phyloP scores from a whole-genome alignment of 225 moss, liverwort and hornwort genomes.

The Pleurozium schreberi region DNA sequence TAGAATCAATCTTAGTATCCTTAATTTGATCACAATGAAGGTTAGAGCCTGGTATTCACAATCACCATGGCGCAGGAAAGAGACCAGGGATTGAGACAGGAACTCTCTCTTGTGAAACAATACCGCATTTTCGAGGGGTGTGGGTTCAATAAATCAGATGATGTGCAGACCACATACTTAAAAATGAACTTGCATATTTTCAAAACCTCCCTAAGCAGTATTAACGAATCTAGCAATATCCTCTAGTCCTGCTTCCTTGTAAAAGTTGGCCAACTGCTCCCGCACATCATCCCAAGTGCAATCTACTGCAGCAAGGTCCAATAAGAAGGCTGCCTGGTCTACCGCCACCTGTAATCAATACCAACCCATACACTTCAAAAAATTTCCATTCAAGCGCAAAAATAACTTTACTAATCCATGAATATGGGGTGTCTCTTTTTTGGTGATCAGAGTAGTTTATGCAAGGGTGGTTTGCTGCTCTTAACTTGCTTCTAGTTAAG shows the following conservation, averaged over 20 bases:
- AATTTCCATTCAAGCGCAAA: neutral
- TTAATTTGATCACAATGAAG: neutral
- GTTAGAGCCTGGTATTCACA: neutral
- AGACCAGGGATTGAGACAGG: neutral
- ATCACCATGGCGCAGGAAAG: neutral
- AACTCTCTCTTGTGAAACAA: neutral
- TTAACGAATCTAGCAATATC: slow-evolving; percentile 58
- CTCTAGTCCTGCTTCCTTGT: slow-evolving; percentile 65
- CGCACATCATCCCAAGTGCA: slow-evolving; percentile 79
- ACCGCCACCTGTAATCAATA: slow-evolving; percentile 41
- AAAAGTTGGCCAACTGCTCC: slow-evolving; percentile 65
- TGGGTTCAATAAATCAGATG: neutral
- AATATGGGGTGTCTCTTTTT: neutral
- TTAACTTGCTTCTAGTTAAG: neutral
- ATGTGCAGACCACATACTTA: neutral
- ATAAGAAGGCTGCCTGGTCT: slow-evolving; percentile 91
- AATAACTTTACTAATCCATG: neutral
- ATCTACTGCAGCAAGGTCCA: slow-evolving; percentile 79
- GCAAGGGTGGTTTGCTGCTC: neutral
- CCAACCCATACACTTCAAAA: too few species aligned
- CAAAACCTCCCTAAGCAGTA: slow-evolving; percentile 31
- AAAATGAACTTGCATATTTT: neutral
- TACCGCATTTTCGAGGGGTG: neutral
- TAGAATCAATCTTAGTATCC: neutral
- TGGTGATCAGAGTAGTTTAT: neutral